Evolutionary conservation across 2,329 filamentous ascomycete genomes (phyloP).

Genomic region (Fusarium sp.): DNA sequence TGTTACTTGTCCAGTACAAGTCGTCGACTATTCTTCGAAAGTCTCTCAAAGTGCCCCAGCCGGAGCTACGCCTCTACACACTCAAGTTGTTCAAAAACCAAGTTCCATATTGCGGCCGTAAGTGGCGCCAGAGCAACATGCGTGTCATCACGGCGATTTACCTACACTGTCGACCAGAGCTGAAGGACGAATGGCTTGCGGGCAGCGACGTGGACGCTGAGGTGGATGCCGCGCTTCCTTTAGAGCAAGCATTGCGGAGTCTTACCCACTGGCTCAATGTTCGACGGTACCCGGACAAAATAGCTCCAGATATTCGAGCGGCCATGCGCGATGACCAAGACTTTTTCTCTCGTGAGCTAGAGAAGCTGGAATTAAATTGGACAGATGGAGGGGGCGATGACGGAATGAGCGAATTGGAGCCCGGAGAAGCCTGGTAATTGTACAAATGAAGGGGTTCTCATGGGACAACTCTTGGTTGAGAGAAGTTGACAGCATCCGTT

Average conservation of each 20-base stretch:
- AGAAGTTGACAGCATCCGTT: background rate
- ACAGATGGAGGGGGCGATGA: conserved; percentile 55
- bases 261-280: conserved; percentile 97
- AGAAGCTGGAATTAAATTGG: conserved; percentile 72
- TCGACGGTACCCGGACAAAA: conserved; percentile 81
- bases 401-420: conserved; percentile 50
- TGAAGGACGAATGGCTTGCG: conserved; percentile 94
- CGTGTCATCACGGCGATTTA: conserved; percentile 98
- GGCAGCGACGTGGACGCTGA: conserved; percentile 93
- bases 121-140: conserved; percentile 99
- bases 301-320: conserved; percentile 69
- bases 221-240: conserved; percentile 89
- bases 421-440: conserved; percentile 47
- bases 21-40: conserved; percentile 92
- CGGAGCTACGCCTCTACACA: conserved; percentile 88
- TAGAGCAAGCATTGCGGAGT: conserved; percentile 90
- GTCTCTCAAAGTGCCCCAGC: conserved; percentile 89
- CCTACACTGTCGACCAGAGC: conserved; percentile 89
- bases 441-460: conserved; percentile 5
- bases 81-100: conserved; percentile 99
- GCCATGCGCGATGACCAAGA: conserved; percentile 79
- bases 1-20: conserved; percentile 95
- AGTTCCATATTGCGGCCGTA: conserved; percentile 96
- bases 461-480: conserved; percentile 6
- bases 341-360: conserved; percentile 82